These are phyloP conservation scores for Alternaria brassicicola DNA, from an alignment of 2,329 filamentous ascomycete genomes.

Conservation along the genomic window DNA sequence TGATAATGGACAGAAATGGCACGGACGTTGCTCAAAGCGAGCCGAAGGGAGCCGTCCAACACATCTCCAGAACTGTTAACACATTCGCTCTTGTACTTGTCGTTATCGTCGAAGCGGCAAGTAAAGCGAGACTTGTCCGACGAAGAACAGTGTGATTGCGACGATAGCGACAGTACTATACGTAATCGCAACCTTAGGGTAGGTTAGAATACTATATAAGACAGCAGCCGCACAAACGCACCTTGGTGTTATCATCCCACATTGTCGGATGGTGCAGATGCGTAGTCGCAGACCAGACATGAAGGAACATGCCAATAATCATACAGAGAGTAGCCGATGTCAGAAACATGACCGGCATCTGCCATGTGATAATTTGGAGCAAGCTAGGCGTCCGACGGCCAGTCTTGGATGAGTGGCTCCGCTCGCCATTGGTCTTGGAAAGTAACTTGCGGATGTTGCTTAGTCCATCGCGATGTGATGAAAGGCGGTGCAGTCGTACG, in stretches of 20 bases:
- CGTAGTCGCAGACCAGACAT: constrained; percentile 46
- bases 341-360: constrained; percentile 48
- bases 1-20: neutral
- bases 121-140: constrained; percentile 27
- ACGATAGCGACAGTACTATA: constrained; percentile 21
- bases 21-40: neutral
- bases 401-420: constrained; percentile 22
- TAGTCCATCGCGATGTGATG: constrained; percentile 49
- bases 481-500: constrained; percentile 52
- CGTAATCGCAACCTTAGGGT: constrained; percentile 24
- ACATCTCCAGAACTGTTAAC: neutral
- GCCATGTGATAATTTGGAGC: constrained; percentile 47
- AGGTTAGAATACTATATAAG: neutral
- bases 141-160: constrained; percentile 26
- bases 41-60: neutral
- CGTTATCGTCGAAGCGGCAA: constrained; percentile 5
- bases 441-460: constrained; percentile 46
- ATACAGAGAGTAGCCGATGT: constrained; percentile 45
- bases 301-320: constrained; percentile 48
- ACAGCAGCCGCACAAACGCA: neutral
- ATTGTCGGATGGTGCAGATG: constrained; percentile 27
- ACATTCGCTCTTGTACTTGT: neutral
- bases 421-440: constrained; percentile 31
- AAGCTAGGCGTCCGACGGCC: constrained; percentile 32
- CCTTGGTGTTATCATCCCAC: constrained; percentile 45